A percentile compares a stretch with the other conserved stretches of the same genome.
phyloP scores from a whole-genome alignment of 805 yeast genomes.

The Candida sakaeoensis region DNA sequence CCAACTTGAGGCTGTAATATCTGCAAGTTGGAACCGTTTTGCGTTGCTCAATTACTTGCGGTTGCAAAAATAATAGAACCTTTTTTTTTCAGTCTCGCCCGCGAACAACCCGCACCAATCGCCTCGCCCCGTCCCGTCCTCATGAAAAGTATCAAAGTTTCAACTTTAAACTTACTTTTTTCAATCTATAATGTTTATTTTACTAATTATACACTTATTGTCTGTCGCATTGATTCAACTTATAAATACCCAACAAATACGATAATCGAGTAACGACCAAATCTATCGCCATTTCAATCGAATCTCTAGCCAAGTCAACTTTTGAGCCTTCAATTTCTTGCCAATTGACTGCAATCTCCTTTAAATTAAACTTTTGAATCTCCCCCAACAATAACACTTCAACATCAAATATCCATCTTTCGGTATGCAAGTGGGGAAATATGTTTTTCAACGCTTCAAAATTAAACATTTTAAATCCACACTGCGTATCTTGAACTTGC shows the following conservation, averaged over 20 bases:
- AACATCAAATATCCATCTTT: slow-evolving; percentile 97
- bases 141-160: no score
- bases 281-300: slow-evolving; percentile 90
- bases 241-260: slow-evolving; percentile 79
- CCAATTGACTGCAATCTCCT: slow-evolving; percentile 89
- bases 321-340: slow-evolving; percentile 96
- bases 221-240: slow-evolving; percentile 20
- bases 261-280: slow-evolving; percentile 76
- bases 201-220: not conserved
- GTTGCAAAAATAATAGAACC: no score
- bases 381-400: slow-evolving; percentile 82
- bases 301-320: slow-evolving; percentile 86
- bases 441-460: slow-evolving; percentile 58
- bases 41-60: no score
- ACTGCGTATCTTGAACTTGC: slow-evolving; percentile 87
- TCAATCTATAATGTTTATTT: not conserved
- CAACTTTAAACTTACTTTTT: no score
- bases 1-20: no score
- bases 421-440: slow-evolving; percentile 91
- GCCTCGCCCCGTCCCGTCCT: no score
- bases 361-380: slow-evolving; percentile 60
- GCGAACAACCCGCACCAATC: no score
- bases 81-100: no score
- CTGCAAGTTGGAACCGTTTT: no score
- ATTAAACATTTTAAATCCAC: slow-evolving; percentile 93